Percentiles rank a stretch among this genome's conserved stretches.
Conservation (phyloP, 257 asterid genomes). For the Primulina tabacum region DNA sequence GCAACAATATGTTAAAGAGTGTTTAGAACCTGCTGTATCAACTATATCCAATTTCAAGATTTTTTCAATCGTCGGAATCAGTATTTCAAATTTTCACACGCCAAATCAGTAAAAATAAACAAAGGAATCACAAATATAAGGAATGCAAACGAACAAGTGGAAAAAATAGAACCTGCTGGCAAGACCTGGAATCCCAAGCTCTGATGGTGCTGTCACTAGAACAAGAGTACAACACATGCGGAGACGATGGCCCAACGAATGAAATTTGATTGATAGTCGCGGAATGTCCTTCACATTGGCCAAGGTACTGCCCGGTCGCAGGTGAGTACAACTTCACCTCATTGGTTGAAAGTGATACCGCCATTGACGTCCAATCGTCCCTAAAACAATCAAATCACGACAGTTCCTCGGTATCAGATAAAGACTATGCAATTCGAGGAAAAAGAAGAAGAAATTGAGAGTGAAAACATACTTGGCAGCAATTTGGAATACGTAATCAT, state of each 20-base stretch:
- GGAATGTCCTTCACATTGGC: slow-evolving; percentile 75
- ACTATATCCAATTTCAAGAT: too few species aligned
- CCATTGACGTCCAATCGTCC: slow-evolving; percentile 86
- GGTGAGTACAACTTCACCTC: slow-evolving; percentile 90
- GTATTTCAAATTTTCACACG: too few species aligned
- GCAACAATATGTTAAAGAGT: too few species aligned
- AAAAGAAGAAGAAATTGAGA: not conserved
- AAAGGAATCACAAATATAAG: too few species aligned
- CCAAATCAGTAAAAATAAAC: not conserved
- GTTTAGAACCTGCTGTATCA: too few species aligned
- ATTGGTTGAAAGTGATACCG: slow-evolving; percentile 84
- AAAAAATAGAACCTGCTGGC: slow-evolving; percentile 52
- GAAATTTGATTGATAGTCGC: slow-evolving; percentile 69
- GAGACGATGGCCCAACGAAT: slow-evolving; percentile 55
- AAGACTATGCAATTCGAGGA: not conserved
- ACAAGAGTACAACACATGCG: slow-evolving; percentile 71
- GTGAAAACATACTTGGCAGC: slow-evolving; percentile 47
- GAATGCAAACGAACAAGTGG: not conserved
- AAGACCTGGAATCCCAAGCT: slow-evolving; percentile 95
- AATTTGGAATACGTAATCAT: slow-evolving; percentile 70
- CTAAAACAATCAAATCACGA: slow-evolving; percentile 28
- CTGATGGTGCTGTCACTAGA: slow-evolving; percentile 79
- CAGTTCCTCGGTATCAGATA: not conserved
- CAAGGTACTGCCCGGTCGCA: slow-evolving; percentile 76
- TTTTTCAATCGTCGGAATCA: too few species aligned